Evolutionary conservation across 768 basidiomycete genomes (phyloP).

Genomic region (Hortiboletus flavorubellus): DNA sequence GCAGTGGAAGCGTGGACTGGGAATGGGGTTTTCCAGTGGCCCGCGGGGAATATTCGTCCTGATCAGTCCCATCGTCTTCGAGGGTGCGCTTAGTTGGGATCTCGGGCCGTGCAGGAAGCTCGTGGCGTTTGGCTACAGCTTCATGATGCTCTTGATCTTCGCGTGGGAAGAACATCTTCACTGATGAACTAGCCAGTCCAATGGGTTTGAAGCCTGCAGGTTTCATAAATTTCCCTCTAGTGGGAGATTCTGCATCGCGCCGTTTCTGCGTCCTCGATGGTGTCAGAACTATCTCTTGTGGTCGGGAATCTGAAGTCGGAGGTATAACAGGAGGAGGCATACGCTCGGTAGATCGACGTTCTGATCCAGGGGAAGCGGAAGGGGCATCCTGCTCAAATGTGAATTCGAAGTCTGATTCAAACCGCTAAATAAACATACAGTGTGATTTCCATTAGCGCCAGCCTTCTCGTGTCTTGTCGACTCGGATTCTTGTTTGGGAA

Average conservation of each 20-base stretch:
- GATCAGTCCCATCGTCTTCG: slow-evolving; percentile 20
- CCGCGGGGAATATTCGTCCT: slow-evolving; percentile 17
- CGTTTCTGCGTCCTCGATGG: slow-evolving; percentile 14
- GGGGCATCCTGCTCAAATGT: slow-evolving; percentile 16
- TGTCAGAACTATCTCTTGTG: slow-evolving; percentile 9
- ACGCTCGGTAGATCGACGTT: slow-evolving; percentile 24
- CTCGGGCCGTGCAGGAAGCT: slow-evolving; percentile 19
- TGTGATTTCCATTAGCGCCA: slow-evolving; percentile 37
- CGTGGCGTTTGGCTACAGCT: slow-evolving; percentile 17
- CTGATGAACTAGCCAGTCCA: slow-evolving; percentile 45
- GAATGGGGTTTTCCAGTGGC: not conserved
- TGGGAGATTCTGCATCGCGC: slow-evolving; percentile 17
- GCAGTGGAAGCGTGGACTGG: not conserved
- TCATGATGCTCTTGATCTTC: slow-evolving; percentile 62
- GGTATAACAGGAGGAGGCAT: slow-evolving; percentile 35
- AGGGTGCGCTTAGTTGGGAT: slow-evolving; percentile 28
- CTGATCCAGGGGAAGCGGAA: slow-evolving; percentile 21
- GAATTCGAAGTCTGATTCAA: slow-evolving; percentile 1
- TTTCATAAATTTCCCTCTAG: slow-evolving; percentile 29
- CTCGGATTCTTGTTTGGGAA: slow-evolving; percentile 21
- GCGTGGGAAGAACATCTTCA: slow-evolving; percentile 80
- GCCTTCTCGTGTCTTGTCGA: slow-evolving; percentile 35
- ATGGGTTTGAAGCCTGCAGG: slow-evolving; percentile 68
- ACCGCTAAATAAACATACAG: slow-evolving; percentile 17
- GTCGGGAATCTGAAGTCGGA: slow-evolving; percentile 12